These are phyloP conservation scores for Fusarium sp. DNA, from an alignment of 2,329 filamentous ascomycete species.

Conservation along the genomic window DNA sequence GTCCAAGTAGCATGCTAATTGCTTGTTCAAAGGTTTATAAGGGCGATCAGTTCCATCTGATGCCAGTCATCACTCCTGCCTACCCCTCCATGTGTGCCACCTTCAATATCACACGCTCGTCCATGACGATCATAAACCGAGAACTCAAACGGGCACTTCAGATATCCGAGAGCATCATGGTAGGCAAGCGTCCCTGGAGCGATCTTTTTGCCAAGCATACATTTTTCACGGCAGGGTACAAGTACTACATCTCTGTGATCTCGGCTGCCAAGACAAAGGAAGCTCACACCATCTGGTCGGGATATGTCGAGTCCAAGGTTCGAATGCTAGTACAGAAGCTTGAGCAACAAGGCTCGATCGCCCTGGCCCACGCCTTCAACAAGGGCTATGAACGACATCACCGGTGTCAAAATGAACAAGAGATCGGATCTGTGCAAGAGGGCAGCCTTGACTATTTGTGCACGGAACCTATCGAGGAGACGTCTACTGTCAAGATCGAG, in stretches of 20 bases:
- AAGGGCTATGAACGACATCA: constrained; percentile 91
- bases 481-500: constrained; percentile 37
- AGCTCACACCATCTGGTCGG: constrained; percentile 86
- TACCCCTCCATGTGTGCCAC: constrained; percentile 99
- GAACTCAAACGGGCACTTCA: constrained; percentile 82
- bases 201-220: constrained; percentile 89
- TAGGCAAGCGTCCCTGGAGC: constrained; percentile 81
- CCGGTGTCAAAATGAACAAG: constrained; percentile 65
- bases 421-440: constrained; percentile 63
- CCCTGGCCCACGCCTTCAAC: constrained; percentile 88
- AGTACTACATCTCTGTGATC: constrained; percentile 92
- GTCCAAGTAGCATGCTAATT: neutral
- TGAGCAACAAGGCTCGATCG: constrained; percentile 81
- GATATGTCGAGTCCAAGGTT: constrained; percentile 92
- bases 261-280: constrained; percentile 85
- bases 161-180: constrained; percentile 81
- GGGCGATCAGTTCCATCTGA: constrained; percentile 84
- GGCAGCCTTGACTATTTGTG: constrained; percentile 60
- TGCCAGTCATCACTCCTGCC: constrained; percentile 98
- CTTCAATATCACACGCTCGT: constrained; percentile 90
- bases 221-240: constrained; percentile 93
- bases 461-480: constrained; percentile 52
- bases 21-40: constrained; percentile 69
- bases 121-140: constrained; percentile 81
- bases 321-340: constrained; percentile 84